These are phyloP conservation scores for Yamagishiella unicocca DNA, from an alignment of 139 green algal genomes.

Conservation along the genomic window DNA sequence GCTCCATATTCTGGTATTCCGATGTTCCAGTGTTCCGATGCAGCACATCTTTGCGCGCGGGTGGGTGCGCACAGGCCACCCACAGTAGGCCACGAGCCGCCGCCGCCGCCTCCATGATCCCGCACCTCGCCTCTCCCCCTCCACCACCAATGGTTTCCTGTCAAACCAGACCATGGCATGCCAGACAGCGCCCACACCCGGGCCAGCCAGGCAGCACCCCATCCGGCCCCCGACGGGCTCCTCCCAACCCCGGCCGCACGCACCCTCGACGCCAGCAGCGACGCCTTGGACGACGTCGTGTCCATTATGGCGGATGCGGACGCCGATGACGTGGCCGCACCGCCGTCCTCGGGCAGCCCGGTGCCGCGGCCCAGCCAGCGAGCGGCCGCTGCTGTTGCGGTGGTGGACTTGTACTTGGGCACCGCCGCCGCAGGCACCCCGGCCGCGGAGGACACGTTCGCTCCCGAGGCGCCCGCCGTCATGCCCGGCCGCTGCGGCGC, in stretches of 20 bases:
- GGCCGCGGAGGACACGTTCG: neutral
- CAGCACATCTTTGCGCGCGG: too few relatives aligned
- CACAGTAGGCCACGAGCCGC: too few relatives aligned
- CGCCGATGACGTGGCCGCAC: neutral
- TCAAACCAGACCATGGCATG: too few relatives aligned
- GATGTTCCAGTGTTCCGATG: too few relatives aligned
- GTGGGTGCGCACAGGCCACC: too few relatives aligned
- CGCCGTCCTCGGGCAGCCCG: neutral
- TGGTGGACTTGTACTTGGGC: constrained; percentile 22
- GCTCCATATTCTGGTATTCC: too few relatives aligned
- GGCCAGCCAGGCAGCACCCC: too few relatives aligned
- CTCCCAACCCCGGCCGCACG: neutral
- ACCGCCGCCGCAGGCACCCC: neutral
- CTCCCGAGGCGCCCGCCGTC: neutral
- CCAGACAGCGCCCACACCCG: too few relatives aligned
- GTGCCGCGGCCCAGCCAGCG: constrained; percentile 37
- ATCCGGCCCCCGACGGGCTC: too few relatives aligned
- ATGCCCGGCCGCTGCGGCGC: neutral
- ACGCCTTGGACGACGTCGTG: constrained; percentile 22
- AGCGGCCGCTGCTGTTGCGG: constrained; percentile 23
- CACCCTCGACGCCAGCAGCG: constrained; percentile 32
- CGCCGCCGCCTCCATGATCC: too few relatives aligned
- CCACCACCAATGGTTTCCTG: too few relatives aligned
- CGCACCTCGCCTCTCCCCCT: too few relatives aligned
- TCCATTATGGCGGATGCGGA: neutral